Evolutionary conservation across 371 early-diverging fungal species (phyloP), one percentile per base, ranked within the genome.

Genomic region (Saksenaea vasiformis): DNA sequence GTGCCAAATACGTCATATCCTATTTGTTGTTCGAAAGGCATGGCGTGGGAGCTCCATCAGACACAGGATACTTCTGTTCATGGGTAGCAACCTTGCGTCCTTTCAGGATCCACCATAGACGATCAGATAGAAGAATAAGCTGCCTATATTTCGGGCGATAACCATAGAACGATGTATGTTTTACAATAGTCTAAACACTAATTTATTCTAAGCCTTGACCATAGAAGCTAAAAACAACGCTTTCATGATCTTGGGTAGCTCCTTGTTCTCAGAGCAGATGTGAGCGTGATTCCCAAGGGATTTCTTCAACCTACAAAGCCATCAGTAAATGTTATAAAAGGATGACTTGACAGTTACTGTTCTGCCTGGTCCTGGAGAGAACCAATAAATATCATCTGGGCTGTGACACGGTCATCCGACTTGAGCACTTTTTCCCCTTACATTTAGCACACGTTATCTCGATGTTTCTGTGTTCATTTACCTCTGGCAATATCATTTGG

Each of bases 231-330:
- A 75, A 65, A 93, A 91, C 22, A 93, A 82, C 11, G 88, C 84
- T 64, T 90, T 90, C 75, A 93, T 86, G 62, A 93, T 91, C 78
- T 90, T 87, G 19, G 93, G 93, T 43, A 93, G 75, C 43, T 92
- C 91, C 70, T 88, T 89, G 67, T 90, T 93, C 60, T 92, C 87
- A 54, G 86, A 66, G 67, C 91, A 91, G 36, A 89, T 81, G 62
- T 85, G 84, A 0, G 87, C 88, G 67, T 86, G 86, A 34, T 79
- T 84, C n/a, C 85, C 86, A 34, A 92, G 72, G 2, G 87, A 83
- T 35, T 78, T 82, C 61, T 87, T 82, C 19, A 93, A 68, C 63
- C 85, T 81, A 70, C n/a, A 37, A 56, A 8, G 41, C 22, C 36
- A 60, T 17, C 53, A n/a, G 26, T 10, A 10, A 11, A 47, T 15